Evolutionary conservation across 2,329 filamentous ascomycete genomes (phyloP).

Genomic region (Dryadomyces quercivorus): DNA sequence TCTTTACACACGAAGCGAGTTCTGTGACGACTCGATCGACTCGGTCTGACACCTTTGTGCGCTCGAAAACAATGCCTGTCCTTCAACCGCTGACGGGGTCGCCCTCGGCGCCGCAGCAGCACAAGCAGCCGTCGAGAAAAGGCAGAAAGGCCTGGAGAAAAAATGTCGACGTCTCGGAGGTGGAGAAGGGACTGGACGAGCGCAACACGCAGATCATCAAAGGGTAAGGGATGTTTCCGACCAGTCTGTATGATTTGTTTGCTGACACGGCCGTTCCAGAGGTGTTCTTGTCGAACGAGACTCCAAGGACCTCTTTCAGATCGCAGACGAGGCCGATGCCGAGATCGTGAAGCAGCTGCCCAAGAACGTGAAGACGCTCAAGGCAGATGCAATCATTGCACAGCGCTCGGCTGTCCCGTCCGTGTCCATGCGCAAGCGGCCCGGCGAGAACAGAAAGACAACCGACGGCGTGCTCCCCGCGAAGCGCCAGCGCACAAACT

Average conservation of each 20-base stretch:
- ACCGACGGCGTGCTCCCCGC: constrained; percentile 60
- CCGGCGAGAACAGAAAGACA: constrained; percentile 44
- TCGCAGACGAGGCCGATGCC: constrained; percentile 64
- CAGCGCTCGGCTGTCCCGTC: constrained; percentile 72
- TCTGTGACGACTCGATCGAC: no score
- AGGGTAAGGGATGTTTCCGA: constrained; percentile 45
- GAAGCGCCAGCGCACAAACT: constrained; percentile 68
- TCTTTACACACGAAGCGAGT: background rate
- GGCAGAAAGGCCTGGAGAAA: constrained; percentile 99
- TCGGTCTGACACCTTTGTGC: background rate
- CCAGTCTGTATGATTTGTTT: background rate
- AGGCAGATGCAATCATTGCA: constrained; percentile 83
- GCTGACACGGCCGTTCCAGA: constrained; percentile 30
- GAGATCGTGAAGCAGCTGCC: constrained; percentile 51
- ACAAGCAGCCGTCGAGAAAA: constrained; percentile 84
- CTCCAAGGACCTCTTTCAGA: constrained; percentile 71
- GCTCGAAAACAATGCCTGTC: constrained; percentile 34
- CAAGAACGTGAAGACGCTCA: constrained; percentile 50
- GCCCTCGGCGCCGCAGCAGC: constrained; percentile 58
- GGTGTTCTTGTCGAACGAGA: constrained; percentile 76
- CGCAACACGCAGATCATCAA: constrained; percentile 82
- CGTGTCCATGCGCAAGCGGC: constrained; percentile 66
- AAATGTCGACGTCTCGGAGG: constrained; percentile 85
- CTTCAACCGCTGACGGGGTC: constrained; percentile 35
- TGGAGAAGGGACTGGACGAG: constrained; percentile 70